Evolutionary conservation across 2,329 filamentous ascomycete genomes (phyloP).

Genomic region (Pseudogymnoascus sp.): DNA sequence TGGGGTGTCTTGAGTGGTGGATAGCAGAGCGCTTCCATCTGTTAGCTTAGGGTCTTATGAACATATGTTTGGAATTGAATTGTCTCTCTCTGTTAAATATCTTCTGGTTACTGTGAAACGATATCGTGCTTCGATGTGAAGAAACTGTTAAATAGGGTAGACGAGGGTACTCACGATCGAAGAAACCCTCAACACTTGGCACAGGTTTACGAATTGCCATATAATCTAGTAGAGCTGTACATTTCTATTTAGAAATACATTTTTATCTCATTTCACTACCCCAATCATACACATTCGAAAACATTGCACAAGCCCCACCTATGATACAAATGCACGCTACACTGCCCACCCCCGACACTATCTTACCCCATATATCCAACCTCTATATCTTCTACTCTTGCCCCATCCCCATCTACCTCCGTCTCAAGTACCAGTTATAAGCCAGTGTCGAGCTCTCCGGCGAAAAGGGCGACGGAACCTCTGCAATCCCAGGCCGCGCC

Average conservation of each 20-base stretch:
- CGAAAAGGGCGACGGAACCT: constrained; percentile 76
- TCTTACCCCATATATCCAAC: background rate
- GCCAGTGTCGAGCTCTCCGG: constrained; percentile 66
- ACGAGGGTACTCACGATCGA: background rate
- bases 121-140: background rate
- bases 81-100: background rate
- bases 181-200: background rate
- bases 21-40: constrained; percentile 3
- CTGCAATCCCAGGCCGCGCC: constrained; percentile 68
- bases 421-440: constrained; percentile 81
- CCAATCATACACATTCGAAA: constrained; percentile 7
- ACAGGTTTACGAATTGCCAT: background rate
- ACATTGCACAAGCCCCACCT: constrained; percentile 5
- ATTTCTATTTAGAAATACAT: constrained; percentile 6
- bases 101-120: background rate
- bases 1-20: background rate
- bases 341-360: background rate
- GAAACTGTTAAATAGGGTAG: background rate
- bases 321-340: constrained; percentile 8
- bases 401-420: constrained; percentile 23
- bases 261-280: constrained; percentile 6
- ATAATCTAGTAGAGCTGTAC: background rate
- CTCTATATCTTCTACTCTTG: background rate
- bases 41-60: constrained; percentile 1
- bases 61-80: constrained; percentile 6